A percentile compares a stretch with the other conserved stretches of the same genome.
Conservation (phyloP, 331 rosid genomes). For the Pyracantha coccinea region DNA sequence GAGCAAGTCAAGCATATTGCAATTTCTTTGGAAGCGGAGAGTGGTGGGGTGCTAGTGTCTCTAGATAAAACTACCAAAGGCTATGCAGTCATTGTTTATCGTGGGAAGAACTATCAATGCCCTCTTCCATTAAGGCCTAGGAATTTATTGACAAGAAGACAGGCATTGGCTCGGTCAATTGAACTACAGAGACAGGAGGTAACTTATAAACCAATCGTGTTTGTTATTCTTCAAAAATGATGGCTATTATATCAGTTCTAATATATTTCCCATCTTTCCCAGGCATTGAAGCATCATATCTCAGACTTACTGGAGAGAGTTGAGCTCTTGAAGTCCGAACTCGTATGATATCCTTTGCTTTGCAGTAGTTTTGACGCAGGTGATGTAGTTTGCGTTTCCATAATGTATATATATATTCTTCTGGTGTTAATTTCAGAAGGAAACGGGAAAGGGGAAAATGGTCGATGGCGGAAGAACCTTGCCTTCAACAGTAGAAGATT, state of each 20-base stretch:
- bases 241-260: background rate
- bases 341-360: slow-evolving; percentile 31
- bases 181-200: slow-evolving; percentile 94
- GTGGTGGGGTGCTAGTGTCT: slow-evolving; percentile 83
- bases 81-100: slow-evolving; percentile 59
- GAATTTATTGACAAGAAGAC: slow-evolving; percentile 65
- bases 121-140: slow-evolving; percentile 58
- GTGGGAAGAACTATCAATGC: slow-evolving; percentile 80
- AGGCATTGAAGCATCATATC: slow-evolving; percentile 81
- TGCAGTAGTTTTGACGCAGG: background rate
- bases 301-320: slow-evolving; percentile 61
- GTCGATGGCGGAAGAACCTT: slow-evolving; percentile 21
- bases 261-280: slow-evolving; percentile 14
- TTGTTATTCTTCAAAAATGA: background rate
- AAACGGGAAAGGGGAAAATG: slow-evolving; percentile 36
- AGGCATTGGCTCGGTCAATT: slow-evolving; percentile 74
- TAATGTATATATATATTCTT: background rate
- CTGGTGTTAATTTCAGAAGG: slow-evolving; percentile 49
- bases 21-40: slow-evolving; percentile 91
- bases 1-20: slow-evolving; percentile 78
- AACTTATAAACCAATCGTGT: slow-evolving; percentile 5
- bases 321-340: slow-evolving; percentile 62
- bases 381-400: background rate
- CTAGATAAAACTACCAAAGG: slow-evolving; percentile 73
- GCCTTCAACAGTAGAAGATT: slow-evolving; percentile 17